Conservation (phyloP, 2,329 filamentous ascomycete species). For the Exutisphaerella laricina region DNA sequence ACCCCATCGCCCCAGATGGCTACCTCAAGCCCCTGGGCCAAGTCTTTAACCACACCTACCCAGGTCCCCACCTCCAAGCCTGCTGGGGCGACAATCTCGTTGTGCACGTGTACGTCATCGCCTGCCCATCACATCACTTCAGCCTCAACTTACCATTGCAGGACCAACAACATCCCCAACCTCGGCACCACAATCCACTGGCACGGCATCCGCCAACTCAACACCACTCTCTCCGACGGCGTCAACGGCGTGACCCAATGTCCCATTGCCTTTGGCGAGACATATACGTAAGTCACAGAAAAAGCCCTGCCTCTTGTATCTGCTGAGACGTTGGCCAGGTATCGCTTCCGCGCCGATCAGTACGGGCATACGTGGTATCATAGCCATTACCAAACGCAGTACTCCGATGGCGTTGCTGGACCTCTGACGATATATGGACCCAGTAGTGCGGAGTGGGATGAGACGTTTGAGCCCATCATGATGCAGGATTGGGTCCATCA, state of each 20-base stretch:
- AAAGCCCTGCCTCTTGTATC: too few species aligned
- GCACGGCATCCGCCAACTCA: slow-evolving; percentile 48
- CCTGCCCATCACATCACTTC: too few species aligned
- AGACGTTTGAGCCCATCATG: slow-evolving; percentile 22
- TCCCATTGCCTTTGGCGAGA: slow-evolving; percentile 57
- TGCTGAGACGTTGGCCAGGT: too few species aligned
- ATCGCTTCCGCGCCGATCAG: slow-evolving; percentile 34
- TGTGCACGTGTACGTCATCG: background rate
- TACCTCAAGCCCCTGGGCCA: slow-evolving; percentile 17
- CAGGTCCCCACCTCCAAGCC: slow-evolving; percentile 43
- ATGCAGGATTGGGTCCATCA: slow-evolving; percentile 20
- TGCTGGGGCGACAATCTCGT: slow-evolving; percentile 29
- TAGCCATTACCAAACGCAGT: slow-evolving; percentile 38
- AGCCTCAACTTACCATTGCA: too few species aligned
- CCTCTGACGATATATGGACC: slow-evolving; percentile 39
- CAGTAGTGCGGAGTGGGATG: slow-evolving; percentile 36
- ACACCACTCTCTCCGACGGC: slow-evolving; percentile 51
- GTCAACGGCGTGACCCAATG: slow-evolving; percentile 53
- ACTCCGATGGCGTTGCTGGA: slow-evolving; percentile 38
- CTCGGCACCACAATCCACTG: slow-evolving; percentile 50
- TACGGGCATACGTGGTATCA: slow-evolving; percentile 34
- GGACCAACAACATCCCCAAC: slow-evolving; percentile 36
- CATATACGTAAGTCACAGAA: too few species aligned
- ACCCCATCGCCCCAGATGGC: slow-evolving; percentile 35
- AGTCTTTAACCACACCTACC: slow-evolving; percentile 41